phyloP scores from a whole-genome alignment of 331 rosid genomes.

The Quercus lobata region DNA sequence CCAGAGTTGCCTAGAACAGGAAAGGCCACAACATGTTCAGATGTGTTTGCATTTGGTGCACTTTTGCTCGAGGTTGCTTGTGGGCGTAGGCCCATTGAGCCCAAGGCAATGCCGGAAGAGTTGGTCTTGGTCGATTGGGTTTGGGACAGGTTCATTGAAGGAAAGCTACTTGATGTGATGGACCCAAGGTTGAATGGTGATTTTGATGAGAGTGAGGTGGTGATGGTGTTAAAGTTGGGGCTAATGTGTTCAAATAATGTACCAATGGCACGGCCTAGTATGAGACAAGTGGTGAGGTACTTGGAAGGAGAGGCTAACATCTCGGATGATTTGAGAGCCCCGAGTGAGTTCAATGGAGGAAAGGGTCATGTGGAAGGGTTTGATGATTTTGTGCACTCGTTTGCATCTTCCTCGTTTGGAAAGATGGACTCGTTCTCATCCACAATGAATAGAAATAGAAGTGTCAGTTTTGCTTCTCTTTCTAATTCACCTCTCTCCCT shows the following conservation, averaged over 20 bases:
- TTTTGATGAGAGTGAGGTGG: conserved; percentile 33
- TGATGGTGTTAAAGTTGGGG: conserved; percentile 58
- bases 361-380: conserved; percentile 35
- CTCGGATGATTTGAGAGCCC: conserved; percentile 31
- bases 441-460: conserved; percentile 24
- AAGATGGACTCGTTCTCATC: conserved; percentile 35
- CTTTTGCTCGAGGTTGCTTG: conserved; percentile 61
- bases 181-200: conserved; percentile 41
- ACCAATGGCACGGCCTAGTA: conserved; percentile 46
- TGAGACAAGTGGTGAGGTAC: conserved; percentile 52
- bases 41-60: conserved; percentile 71
- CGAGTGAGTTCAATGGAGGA: conserved; percentile 8
- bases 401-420: conserved; percentile 47
- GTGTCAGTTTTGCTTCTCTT: conserved; percentile 25
- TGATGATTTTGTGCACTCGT: conserved; percentile 49
- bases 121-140: conserved; percentile 73
- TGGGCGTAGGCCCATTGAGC: conserved; percentile 68
- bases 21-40: conserved; percentile 58
- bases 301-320: conserved; percentile 64
- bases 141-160: conserved; percentile 52
- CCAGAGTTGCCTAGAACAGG: conserved; percentile 79
- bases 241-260: conserved; percentile 53
- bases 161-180: conserved; percentile 41
- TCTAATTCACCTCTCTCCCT: conserved; percentile 35
- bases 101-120: conserved; percentile 42